Evolutionary conservation across 169 alveolate genomes (phyloP).

Genomic region (Neospora caninum): DNA sequence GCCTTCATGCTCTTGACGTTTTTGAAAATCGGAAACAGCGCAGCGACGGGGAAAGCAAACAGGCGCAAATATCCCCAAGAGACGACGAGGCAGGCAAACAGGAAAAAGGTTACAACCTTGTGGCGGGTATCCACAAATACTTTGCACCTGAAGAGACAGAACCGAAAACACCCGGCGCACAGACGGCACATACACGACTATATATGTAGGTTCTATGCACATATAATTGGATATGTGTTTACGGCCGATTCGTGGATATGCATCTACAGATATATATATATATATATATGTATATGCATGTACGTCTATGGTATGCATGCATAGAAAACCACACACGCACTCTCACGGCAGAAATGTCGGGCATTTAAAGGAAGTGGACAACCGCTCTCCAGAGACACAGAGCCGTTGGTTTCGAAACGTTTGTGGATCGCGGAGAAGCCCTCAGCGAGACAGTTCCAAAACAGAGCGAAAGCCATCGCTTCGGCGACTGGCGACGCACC

Average conservation of each 20-base stretch:
- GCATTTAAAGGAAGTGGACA: too few species aligned
- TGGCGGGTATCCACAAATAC: slow-evolving; percentile 79
- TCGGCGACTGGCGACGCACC: slow-evolving; percentile 62
- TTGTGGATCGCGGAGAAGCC: background rate
- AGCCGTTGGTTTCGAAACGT: background rate
- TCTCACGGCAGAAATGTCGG: too few species aligned
- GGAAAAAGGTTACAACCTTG: slow-evolving; percentile 72
- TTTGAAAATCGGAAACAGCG: slow-evolving; percentile 73
- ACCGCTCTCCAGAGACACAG: too few species aligned
- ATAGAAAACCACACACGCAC: too few species aligned
- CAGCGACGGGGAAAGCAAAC: slow-evolving; percentile 74
- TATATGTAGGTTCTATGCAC: too few species aligned
- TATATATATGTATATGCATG: background rate
- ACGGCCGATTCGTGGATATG: too few species aligned
- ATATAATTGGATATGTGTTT: too few species aligned
- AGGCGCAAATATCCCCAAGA: slow-evolving; percentile 78
- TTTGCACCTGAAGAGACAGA: slow-evolving; percentile 72
- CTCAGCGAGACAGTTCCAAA: too few species aligned
- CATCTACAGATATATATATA: background rate
- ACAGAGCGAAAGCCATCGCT: too few species aligned
- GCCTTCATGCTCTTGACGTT: slow-evolving; percentile 65
- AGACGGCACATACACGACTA: background rate
- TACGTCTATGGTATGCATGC: background rate
- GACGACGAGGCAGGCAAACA: slow-evolving; percentile 71
- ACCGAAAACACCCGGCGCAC: too few species aligned